A percentile compares a stretch with the other conserved stretches of the same genome.
phyloP scores from a whole-genome alignment of 805 yeast genomes.

The Metahyphopichia silvanorum region DNA sequence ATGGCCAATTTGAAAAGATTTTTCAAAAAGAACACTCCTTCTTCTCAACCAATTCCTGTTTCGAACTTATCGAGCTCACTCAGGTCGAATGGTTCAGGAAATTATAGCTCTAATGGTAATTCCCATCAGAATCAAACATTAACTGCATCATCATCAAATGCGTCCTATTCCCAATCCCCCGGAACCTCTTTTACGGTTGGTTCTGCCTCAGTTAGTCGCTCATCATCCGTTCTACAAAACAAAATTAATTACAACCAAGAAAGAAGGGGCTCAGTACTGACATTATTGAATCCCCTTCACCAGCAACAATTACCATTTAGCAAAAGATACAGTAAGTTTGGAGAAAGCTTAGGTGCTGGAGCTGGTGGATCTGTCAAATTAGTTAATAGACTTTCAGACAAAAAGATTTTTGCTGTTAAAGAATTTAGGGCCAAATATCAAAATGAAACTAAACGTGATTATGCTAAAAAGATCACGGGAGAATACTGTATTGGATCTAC shows the following conservation, averaged over 20 bases:
- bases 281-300: conserved; percentile 14
- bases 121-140: conserved; percentile 13
- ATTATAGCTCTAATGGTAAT: conserved; percentile 14
- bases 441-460: conserved; percentile 69
- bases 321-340: conserved; percentile 67
- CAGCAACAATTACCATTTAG: conserved; percentile 22
- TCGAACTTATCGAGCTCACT: conserved; percentile 23
- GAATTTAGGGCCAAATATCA: conserved; percentile 73
- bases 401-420: conserved; percentile 76
- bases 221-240: conserved; percentile 27
- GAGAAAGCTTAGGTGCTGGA: conserved; percentile 77
- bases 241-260: conserved; percentile 28
- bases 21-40: conserved; percentile 47
- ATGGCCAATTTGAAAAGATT: conserved; percentile 77
- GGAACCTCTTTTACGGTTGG: conserved; percentile 14
- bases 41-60: conserved; percentile 12
- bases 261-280: conserved; percentile 35
- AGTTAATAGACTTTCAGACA: conserved; percentile 64
- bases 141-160: conserved; percentile 28
- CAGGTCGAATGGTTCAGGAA: conserved; percentile 14
- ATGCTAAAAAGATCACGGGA: conserved; percentile 85
- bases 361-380: conserved; percentile 87
- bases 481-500: conserved; percentile 89
- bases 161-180: conserved; percentile 35
- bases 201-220: conserved; percentile 23